Conservation (phyloP, 257 asterid genomes). For the Plantago ovata region DNA sequence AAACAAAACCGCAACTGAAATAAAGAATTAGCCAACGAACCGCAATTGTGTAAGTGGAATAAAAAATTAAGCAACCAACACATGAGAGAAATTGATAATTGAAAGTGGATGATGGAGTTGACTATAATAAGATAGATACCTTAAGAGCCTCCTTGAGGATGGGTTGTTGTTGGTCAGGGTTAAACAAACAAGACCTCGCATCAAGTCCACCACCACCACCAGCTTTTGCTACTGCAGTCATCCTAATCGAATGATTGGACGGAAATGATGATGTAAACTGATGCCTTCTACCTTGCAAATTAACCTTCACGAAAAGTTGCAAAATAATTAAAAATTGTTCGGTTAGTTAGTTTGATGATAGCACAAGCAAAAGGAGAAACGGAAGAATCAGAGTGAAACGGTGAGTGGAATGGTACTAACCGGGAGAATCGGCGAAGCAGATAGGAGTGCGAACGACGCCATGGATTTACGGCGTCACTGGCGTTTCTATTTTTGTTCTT, state of each 20-base stretch:
- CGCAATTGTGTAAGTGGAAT: not conserved
- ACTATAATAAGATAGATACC: constrained; percentile 24
- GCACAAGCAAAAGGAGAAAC: not conserved
- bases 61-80: not conserved
- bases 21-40: too few relatives aligned
- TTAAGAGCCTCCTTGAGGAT: constrained; percentile 59
- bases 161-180: constrained; percentile 39
- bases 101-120: not conserved
- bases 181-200: constrained; percentile 45
- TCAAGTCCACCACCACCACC: constrained; percentile 6
- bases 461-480: too few relatives aligned
- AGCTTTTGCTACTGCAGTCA: not conserved
- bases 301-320: not conserved
- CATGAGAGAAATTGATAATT: not conserved
- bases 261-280: not conserved
- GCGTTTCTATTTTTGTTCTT: too few relatives aligned
- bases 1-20: too few relatives aligned
- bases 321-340: too few relatives aligned
- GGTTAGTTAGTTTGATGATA: too few relatives aligned
- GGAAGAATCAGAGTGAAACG: not conserved
- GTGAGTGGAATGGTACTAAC: too few relatives aligned
- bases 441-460: too few relatives aligned
- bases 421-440: too few relatives aligned
- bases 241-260: not conserved
- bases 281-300: not conserved